These are phyloP conservation scores for Uncinocarpus reesii DNA, from an alignment of 2,329 filamentous ascomycete genomes.

Conservation along the genomic window DNA sequence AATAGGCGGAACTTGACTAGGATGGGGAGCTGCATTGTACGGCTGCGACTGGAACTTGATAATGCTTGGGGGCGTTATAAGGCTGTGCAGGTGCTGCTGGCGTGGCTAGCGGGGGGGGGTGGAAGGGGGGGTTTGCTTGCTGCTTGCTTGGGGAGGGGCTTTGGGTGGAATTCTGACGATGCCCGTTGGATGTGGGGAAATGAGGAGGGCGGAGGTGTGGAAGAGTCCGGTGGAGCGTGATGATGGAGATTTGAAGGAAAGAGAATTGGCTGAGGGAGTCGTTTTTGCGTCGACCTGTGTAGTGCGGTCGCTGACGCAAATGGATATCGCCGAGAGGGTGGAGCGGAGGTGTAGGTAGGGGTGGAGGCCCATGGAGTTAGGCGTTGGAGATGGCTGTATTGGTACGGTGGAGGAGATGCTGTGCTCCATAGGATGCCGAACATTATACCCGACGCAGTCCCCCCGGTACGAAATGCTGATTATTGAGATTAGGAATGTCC, in stretches of 20 bases:
- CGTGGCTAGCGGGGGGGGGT: constrained; percentile 20
- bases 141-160: constrained; percentile 13
- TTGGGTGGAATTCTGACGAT: constrained; percentile 13
- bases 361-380: constrained; percentile 11
- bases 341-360: constrained; percentile 6
- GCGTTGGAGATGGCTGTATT: constrained; percentile 14
- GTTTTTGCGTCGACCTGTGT: constrained; percentile 25
- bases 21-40: constrained; percentile 6
- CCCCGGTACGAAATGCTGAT: constrained; percentile 33
- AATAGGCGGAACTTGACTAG: constrained; percentile 4
- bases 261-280: constrained; percentile 34
- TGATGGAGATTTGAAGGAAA: constrained; percentile 27
- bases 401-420: constrained; percentile 19
- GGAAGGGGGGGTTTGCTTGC: constrained; percentile 20
- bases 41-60: constrained; percentile 12
- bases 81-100: constrained; percentile 9
- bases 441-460: no score
- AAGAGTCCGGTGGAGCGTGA: constrained; percentile 36
- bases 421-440: constrained; percentile 16
- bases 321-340: neutral
- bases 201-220: constrained; percentile 26
- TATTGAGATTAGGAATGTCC: constrained; percentile 23
- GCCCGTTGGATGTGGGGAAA: constrained; percentile 1
- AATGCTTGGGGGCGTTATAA: constrained; percentile 10
- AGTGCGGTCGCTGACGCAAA: neutral